These are phyloP conservation scores for Colletotrichum plurivorum DNA, from an alignment of 2,329 filamentous ascomycete species.

Conservation along the genomic window DNA sequence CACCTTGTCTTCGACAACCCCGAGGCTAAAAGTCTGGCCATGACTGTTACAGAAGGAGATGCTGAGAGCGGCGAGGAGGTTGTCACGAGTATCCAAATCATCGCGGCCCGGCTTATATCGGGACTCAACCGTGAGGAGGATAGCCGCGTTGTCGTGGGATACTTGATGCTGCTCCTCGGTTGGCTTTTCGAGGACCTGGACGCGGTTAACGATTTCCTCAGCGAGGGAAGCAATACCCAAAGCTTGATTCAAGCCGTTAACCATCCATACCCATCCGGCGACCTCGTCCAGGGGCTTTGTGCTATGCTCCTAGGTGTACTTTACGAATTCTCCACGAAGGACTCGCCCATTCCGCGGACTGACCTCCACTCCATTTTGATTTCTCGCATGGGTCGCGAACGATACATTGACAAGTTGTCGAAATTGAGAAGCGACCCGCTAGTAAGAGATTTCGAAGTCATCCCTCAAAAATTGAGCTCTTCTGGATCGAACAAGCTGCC, in stretches of 20 bases:
- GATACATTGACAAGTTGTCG: conserved; percentile 86
- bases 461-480: conserved; percentile 76
- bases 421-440: conserved; percentile 83
- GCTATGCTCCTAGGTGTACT: conserved; percentile 88
- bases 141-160: conserved; percentile 84
- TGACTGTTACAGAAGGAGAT: conserved; percentile 90
- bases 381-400: conserved; percentile 84
- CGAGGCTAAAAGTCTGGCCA: conserved; percentile 83
- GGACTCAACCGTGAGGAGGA: conserved; percentile 84
- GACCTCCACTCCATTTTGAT: conserved; percentile 85
- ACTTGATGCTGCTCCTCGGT: conserved; percentile 88
- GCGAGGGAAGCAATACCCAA: conserved; percentile 93
- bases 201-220: conserved; percentile 92
- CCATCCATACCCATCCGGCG: conserved; percentile 70
- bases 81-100: conserved; percentile 90
- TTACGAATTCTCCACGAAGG: conserved; percentile 98
- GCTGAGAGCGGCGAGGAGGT: conserved; percentile 93
- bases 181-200: conserved; percentile 95
- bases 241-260: conserved; percentile 81
- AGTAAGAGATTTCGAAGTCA: conserved; percentile 91
- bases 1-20: conserved; percentile 87
- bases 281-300: conserved; percentile 85
- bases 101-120: conserved; percentile 87
- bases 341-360: conserved; percentile 88
- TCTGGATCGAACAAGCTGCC: conserved; percentile 69